phyloP scores from a whole-genome alignment of 75 land plant genomes.

The Cunninghamia lanceolata region DNA sequence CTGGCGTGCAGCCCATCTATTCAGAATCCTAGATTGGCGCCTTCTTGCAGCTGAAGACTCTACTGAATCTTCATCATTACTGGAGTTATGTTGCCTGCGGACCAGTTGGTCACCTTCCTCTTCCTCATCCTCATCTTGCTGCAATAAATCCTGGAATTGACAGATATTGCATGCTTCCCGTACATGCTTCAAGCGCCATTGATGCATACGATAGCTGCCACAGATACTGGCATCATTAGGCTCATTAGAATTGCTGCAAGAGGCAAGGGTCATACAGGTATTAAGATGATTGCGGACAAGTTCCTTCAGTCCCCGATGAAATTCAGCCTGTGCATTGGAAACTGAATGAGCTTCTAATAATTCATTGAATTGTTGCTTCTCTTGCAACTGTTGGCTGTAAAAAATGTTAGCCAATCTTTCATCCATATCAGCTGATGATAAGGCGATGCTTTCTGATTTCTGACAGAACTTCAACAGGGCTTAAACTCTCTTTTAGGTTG shows the following conservation, averaged over 20 bases:
- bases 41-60: slow-evolving; percentile 14
- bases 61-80: slow-evolving; percentile 36
- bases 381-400: slow-evolving; percentile 6
- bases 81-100: slow-evolving; percentile 41
- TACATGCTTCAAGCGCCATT: slow-evolving; percentile 9
- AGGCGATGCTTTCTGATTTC: not conserved
- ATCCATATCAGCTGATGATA: slow-evolving; percentile 1
- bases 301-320: slow-evolving; percentile 31
- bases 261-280: slow-evolving; percentile 31
- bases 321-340: slow-evolving; percentile 25
- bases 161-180: slow-evolving; percentile 7
- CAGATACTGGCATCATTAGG: not conserved
- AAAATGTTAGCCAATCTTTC: slow-evolving; percentile 6
- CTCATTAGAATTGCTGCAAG: slow-evolving; percentile 27
- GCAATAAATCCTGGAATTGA: slow-evolving; percentile 3
- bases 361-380: slow-evolving; percentile 6
- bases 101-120: slow-evolving; percentile 45
- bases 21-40: slow-evolving; percentile 14
- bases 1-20: slow-evolving; percentile 30
- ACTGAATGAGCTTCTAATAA: slow-evolving; percentile 4
- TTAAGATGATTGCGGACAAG: slow-evolving; percentile 41
- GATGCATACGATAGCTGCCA: slow-evolving; percentile 4
- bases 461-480: not conserved
- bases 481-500: not conserved
- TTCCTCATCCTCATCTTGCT: slow-evolving; percentile 16